Conservation (phyloP, 352 stramenopile genomes). For the Albugo laibachii region DNA sequence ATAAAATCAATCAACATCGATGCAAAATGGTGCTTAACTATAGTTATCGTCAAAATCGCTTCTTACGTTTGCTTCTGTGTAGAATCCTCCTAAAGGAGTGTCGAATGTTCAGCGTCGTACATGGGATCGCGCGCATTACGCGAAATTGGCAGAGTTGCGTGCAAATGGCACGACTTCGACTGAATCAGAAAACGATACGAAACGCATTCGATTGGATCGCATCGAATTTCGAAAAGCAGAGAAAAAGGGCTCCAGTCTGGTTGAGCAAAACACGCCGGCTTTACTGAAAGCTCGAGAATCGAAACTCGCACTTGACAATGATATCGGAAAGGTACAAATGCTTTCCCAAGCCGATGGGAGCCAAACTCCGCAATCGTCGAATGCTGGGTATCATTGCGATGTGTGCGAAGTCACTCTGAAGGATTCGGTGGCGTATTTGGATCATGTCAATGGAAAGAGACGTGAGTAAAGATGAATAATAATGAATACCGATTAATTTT, state of each 20-base stretch:
- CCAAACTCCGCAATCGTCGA: conserved; percentile 16
- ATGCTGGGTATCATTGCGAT: conserved; percentile 83
- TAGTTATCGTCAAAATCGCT: too few relatives aligned
- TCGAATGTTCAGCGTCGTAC: conserved; percentile 68
- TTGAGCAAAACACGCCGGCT: conserved; percentile 14
- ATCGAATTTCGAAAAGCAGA: too few relatives aligned
- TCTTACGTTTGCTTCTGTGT: neutral
- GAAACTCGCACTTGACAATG: conserved; percentile 65
- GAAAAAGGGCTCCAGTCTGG: too few relatives aligned
- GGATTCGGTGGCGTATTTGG: conserved; percentile 85
- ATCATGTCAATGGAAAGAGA: conserved; percentile 92
- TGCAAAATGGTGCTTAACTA: too few relatives aligned
- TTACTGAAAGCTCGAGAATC: conserved; percentile 57
- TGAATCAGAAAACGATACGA: conserved; percentile 19
- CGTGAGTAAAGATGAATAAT: conserved; percentile 24
- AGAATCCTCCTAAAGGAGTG: conserved; percentile 24
- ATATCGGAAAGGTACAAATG: conserved; percentile 71
- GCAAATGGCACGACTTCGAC: conserved; percentile 23
- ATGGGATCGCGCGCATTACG: conserved; percentile 62
- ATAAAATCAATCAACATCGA: too few relatives aligned
- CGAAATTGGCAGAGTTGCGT: conserved; percentile 52
- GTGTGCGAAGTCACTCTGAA: conserved; percentile 84
- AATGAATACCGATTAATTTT: neutral
- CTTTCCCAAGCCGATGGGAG: conserved; percentile 62
- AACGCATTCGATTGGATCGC: too few relatives aligned